Base-by-base conservation (phyloP, 768 basidiomycete species). In the Pholiota conissans region DNA sequence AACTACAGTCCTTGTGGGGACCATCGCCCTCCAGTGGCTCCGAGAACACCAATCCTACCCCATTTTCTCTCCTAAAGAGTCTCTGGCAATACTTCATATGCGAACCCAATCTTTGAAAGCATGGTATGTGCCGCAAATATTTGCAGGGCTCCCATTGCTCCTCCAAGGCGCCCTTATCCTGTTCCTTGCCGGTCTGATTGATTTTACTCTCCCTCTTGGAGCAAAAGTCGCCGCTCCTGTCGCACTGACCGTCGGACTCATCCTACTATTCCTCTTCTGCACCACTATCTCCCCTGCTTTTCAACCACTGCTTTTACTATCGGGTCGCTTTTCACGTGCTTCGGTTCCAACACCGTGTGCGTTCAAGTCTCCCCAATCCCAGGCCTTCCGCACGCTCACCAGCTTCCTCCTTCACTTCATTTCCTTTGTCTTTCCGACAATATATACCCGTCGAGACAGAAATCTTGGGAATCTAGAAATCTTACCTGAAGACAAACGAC, bases 101-200 rank as follows among this genome's bases (percentile, higher is more conserved):
- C 49, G 56, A 24, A 22, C 51, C 10, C 39, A 57, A 10, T 35
- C 46, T 5, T n/a, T 57, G 3, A 29, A 57, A 22, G 39, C 30
- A 22, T 57, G 56, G 56, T 34, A 52, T 35, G 39, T 57, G 5
- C 56, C 56, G 3, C 56, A 52, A 7, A 45, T 57, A 20, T 51
- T 57, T 18, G 47, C 56, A 5, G 40, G 42, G 7, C 51, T 52
- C 9, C 49, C 50, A 10, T 11, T 52, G 20, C 35, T 58, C 18
- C 45, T 58, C 6, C 55, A 56, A 16, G 61, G 30, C 4, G 58
- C 62, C 18, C 58, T 63, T 22, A 53, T 65, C 22, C 49, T 65
- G 6, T 65, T 65, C 35, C 50, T 65, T 11, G 58, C 52, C 3
- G 64, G 64, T 3, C 32, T 65, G 11, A 56, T 63, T 49, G 64